A percentile compares a stretch with the other conserved stretches of the same genome.
Evolutionary conservation across 2,329 filamentous ascomycete genomes (phyloP).

Genomic region (Trichocomaceae sp.): DNA sequence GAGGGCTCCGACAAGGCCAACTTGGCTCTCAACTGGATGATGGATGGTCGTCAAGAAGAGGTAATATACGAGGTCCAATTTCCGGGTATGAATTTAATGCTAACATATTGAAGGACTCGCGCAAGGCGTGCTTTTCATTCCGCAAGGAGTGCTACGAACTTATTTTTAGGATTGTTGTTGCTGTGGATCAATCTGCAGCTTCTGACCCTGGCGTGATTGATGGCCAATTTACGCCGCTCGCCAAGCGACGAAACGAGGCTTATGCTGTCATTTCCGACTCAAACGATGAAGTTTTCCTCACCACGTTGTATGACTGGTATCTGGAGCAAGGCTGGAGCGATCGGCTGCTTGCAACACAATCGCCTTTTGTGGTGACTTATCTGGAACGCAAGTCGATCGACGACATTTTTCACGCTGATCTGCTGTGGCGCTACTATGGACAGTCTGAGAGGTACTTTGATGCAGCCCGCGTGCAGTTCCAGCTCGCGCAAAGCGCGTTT

Average conservation of each 20-base stretch:
- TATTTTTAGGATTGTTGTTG: slow-evolving; percentile 72
- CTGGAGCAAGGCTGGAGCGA: slow-evolving; percentile 77
- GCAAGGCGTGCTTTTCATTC: slow-evolving; percentile 60
- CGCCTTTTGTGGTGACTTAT: slow-evolving; percentile 79
- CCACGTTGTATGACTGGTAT: slow-evolving; percentile 97
- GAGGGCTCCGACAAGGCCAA: slow-evolving; percentile 82
- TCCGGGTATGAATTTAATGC: slow-evolving; percentile 13
- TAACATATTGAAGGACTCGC: slow-evolving; percentile 51
- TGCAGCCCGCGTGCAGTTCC: slow-evolving; percentile 77
- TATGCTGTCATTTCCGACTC: slow-evolving; percentile 86
- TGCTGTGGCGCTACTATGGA: slow-evolving; percentile 88
- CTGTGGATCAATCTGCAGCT: slow-evolving; percentile 66
- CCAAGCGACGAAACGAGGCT: slow-evolving; percentile 76
- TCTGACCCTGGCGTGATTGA: slow-evolving; percentile 67
- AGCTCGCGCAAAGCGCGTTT: slow-evolving; percentile 79
- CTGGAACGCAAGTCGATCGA: slow-evolving; percentile 67
- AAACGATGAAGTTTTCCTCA: slow-evolving; percentile 89
- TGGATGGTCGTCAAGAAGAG: slow-evolving; percentile 66
- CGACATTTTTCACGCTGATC: slow-evolving; percentile 72
- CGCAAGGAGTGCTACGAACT: slow-evolving; percentile 77
- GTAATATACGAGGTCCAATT: slow-evolving; percentile 18
- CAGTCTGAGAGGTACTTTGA: slow-evolving; percentile 77
- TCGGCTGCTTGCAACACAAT: slow-evolving; percentile 75
- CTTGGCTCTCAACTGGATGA: slow-evolving; percentile 75
- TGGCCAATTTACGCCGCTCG: slow-evolving; percentile 66